Percentiles rank a stretch among this genome's conserved stretches.
phyloP scores from a whole-genome alignment of 345 rosid species.

The Populus simonii region DNA sequence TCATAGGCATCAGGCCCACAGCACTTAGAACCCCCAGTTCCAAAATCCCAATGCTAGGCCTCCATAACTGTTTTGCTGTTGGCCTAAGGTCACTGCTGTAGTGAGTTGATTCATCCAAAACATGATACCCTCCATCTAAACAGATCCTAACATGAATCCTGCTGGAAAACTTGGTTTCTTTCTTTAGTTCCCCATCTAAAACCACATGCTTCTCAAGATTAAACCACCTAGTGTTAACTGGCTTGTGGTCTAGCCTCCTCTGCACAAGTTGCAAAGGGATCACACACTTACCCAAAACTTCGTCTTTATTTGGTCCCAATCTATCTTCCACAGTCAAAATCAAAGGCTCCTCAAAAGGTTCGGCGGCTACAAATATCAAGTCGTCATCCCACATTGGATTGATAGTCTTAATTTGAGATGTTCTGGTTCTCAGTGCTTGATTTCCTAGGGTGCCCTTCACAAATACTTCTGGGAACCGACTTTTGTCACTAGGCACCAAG shows the following conservation, averaged over 20 bases:
- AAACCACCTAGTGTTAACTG: constrained; percentile 27
- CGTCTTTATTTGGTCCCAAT: constrained; percentile 22
- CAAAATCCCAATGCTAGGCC: constrained; percentile 32
- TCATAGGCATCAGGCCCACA: constrained; percentile 27
- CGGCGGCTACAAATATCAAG: constrained; percentile 28
- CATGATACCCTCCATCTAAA: constrained; percentile 33
- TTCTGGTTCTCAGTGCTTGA: constrained; percentile 25
- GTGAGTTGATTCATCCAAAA: constrained; percentile 34
- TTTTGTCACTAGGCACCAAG: constrained; percentile 27
- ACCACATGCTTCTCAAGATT: constrained; percentile 29
- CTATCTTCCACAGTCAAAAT: constrained; percentile 28
- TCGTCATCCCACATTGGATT: constrained; percentile 38
- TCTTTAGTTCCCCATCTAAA: constrained; percentile 24
- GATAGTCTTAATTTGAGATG: constrained; percentile 21
- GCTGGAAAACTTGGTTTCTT: constrained; percentile 27
- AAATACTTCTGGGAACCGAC: constrained; percentile 25
- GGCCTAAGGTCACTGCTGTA: constrained; percentile 35
- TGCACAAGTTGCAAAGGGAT: constrained; percentile 25
- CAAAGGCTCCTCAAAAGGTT: constrained; percentile 35
- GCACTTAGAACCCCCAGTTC: constrained; percentile 29
- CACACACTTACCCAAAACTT: constrained; percentile 24
- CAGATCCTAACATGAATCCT: constrained; percentile 27
- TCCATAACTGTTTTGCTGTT: constrained; percentile 33
- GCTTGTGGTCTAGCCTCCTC: constrained; percentile 37
- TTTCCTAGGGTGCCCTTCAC: constrained; percentile 26